Conservation (phyloP, 345 rosid species). For the Microthlaspi erraticum region DNA sequence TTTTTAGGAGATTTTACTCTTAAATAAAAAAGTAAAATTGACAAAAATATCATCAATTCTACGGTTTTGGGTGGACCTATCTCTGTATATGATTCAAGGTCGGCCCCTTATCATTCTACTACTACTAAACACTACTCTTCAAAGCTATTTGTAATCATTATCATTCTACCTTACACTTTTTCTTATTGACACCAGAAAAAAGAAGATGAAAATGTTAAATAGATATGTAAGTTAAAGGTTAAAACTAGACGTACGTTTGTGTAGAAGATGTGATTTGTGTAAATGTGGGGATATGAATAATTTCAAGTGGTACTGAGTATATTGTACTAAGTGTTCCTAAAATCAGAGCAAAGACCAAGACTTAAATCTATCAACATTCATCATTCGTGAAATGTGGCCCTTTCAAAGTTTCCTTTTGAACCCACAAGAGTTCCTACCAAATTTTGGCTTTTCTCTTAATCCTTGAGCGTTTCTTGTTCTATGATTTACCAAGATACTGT, state of each 20-base stretch:
- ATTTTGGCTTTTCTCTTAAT: constrained; percentile 27
- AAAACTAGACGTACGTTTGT: constrained; percentile 18
- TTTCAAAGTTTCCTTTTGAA: constrained; percentile 31
- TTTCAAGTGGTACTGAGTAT: constrained; percentile 32
- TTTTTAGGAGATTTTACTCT: not conserved
- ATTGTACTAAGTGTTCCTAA: constrained; percentile 39
- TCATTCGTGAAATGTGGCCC: constrained; percentile 26
- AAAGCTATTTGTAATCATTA: constrained; percentile 40
- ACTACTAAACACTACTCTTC: constrained; percentile 1
- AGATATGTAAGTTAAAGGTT: constrained; percentile 16
- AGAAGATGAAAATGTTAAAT: not conserved
- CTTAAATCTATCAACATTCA: constrained; percentile 9
- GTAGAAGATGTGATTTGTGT: constrained; percentile 32
- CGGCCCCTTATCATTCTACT: constrained; percentile 34
- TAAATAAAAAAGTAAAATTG: constrained; percentile 5
- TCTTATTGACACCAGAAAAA: not conserved
- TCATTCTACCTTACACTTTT: constrained; percentile 26
- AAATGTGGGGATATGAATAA: constrained; percentile 39
- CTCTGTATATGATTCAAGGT: constrained; percentile 29
- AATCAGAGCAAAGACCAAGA: constrained; percentile 35
- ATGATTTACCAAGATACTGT: constrained; percentile 30
- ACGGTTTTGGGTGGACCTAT: constrained; percentile 39
- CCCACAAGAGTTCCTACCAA: constrained; percentile 30
- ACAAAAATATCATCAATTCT: constrained; percentile 35
- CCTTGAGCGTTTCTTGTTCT: constrained; percentile 8